Evolutionary conservation across 192 early-diverging fungal genomes (phyloP).

Genomic region (Radiomyces spectabilis): DNA sequence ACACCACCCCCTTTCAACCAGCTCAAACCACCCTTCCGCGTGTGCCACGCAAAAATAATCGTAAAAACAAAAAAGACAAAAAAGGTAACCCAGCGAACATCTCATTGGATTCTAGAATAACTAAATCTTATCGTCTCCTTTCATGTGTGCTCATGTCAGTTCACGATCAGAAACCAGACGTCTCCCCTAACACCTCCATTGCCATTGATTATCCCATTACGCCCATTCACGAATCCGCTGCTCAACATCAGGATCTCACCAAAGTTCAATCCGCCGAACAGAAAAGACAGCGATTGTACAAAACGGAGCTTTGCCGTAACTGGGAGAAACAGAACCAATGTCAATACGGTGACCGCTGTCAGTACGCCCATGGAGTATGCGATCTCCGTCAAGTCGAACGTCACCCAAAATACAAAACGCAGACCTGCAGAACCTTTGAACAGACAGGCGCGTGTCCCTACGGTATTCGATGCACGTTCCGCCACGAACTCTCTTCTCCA

Average conservation of each 20-base stretch:
- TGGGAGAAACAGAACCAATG: slow-evolving; percentile 22
- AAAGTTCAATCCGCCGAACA: slow-evolving; percentile 1
- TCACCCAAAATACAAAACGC: slow-evolving; percentile 92
- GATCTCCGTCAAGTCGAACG: slow-evolving; percentile 78
- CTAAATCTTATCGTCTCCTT: too few relatives aligned
- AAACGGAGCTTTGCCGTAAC: slow-evolving; percentile 31
- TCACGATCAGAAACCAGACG: too few relatives aligned
- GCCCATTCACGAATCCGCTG: background rate
- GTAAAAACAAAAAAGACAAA: too few relatives aligned
- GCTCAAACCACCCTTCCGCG: too few relatives aligned
- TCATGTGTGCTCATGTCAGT: too few relatives aligned
- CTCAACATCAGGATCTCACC: background rate
- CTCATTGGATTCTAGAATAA: too few relatives aligned
- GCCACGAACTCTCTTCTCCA: slow-evolving; percentile 59
- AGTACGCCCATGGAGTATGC: slow-evolving; percentile 77
- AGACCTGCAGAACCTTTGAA: slow-evolving; percentile 83
- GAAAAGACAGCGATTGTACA: slow-evolving; percentile 24
- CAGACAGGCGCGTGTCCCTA: slow-evolving; percentile 82
- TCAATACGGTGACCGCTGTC: slow-evolving; percentile 84
- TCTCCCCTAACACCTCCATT: background rate
- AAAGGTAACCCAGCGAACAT: too few relatives aligned
- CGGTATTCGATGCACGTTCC: slow-evolving; percentile 89
- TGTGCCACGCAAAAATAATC: too few relatives aligned
- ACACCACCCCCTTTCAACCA: too few relatives aligned
- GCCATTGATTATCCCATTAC: background rate